phyloP scores from a whole-genome alignment of 1,284 basidiomycete genomes.

The Marasmius sp. region DNA sequence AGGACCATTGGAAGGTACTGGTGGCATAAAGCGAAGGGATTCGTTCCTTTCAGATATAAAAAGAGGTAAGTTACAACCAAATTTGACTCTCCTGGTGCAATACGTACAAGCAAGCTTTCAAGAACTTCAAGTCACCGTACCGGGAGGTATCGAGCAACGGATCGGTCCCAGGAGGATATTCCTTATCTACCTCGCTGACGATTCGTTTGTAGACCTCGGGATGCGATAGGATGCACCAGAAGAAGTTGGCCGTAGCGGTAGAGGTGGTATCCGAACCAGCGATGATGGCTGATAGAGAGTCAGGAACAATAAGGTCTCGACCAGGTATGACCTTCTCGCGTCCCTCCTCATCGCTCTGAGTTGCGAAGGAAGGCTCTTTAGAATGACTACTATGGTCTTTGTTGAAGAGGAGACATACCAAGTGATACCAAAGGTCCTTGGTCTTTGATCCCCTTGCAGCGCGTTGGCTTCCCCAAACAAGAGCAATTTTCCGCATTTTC shows the following conservation, averaged over 20 bases:
- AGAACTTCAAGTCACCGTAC: slow-evolving; percentile 26
- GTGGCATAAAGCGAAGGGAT: slow-evolving; percentile 33
- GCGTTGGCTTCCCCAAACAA: slow-evolving; percentile 26
- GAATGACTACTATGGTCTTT: not conserved
- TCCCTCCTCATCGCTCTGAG: slow-evolving; percentile 39
- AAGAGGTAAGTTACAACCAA: not conserved
- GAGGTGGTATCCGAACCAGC: slow-evolving; percentile 13
- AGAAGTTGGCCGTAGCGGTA: not conserved
- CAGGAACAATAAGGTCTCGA: slow-evolving; percentile 14
- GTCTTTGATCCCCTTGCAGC: slow-evolving; percentile 26
- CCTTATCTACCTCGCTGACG: not conserved
- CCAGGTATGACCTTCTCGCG: slow-evolving; percentile 9
- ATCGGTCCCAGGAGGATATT: not conserved
- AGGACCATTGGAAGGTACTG: slow-evolving; percentile 32
- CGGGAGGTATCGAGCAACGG: not conserved
- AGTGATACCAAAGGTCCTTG: slow-evolving; percentile 47
- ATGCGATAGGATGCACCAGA: slow-evolving; percentile 4
- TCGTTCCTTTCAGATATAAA: slow-evolving; percentile 33
- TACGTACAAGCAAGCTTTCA: slow-evolving; percentile 38
- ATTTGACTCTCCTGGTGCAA: not conserved
- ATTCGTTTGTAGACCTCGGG: not conserved
- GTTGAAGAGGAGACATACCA: slow-evolving; percentile 25
- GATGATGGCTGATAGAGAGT: slow-evolving; percentile 28
- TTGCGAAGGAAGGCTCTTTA: not conserved
- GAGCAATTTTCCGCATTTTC: slow-evolving; percentile 32